Percentiles rank a stretch among this genome's conserved stretches.
Conservation (phyloP, 768 basidiomycete genomes). For the Tylopilus felleus region DNA sequence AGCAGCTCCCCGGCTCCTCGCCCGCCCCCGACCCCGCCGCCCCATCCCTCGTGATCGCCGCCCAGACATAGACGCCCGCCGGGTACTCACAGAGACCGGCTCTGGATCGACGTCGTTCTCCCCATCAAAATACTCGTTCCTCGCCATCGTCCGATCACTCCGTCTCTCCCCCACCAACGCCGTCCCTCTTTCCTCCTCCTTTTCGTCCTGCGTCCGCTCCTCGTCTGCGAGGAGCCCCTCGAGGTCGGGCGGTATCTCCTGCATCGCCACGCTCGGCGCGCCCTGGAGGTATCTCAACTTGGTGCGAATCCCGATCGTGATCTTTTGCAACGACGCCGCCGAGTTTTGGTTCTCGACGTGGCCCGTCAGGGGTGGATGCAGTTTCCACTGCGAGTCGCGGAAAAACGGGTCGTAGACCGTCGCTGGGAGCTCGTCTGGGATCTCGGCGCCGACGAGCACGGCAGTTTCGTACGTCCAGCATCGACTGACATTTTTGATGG, state of each 20-base stretch:
- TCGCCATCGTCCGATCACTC: conserved; percentile 47
- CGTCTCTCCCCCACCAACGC: conserved; percentile 52
- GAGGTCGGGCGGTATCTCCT: conserved; percentile 92
- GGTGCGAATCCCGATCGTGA: conserved; percentile 79
- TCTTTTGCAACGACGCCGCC: conserved; percentile 75
- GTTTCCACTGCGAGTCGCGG: conserved; percentile 84
- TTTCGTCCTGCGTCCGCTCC: conserved; percentile 63
- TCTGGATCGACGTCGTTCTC: conserved; percentile 64
- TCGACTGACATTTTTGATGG: conserved; percentile 94
- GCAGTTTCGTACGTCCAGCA: conserved; percentile 99
- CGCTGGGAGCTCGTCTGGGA: conserved; percentile 83
- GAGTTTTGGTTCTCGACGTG: conserved; percentile 94
- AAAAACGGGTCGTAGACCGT: conserved; percentile 95
- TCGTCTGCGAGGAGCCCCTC: conserved; percentile 74
- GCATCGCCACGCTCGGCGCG: conserved; percentile 95
- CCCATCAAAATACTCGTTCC: conserved; percentile 73
- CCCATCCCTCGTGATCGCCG: conserved; percentile 20
- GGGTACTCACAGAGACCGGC: conserved; percentile 32
- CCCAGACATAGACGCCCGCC: conserved; percentile 7
- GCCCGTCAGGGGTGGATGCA: conserved; percentile 89
- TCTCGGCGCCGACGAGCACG: conserved; percentile 76
- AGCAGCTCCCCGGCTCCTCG: conserved; percentile 19
- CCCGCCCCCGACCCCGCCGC: neutral
- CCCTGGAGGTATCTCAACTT: conserved; percentile 91
- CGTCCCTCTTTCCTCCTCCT: conserved; percentile 62